Evolutionary conservation across 2,329 filamentous ascomycete species (phyloP), one percentile per base, ranked within the genome.

Genomic region (Neoascochyta sp.): DNA sequence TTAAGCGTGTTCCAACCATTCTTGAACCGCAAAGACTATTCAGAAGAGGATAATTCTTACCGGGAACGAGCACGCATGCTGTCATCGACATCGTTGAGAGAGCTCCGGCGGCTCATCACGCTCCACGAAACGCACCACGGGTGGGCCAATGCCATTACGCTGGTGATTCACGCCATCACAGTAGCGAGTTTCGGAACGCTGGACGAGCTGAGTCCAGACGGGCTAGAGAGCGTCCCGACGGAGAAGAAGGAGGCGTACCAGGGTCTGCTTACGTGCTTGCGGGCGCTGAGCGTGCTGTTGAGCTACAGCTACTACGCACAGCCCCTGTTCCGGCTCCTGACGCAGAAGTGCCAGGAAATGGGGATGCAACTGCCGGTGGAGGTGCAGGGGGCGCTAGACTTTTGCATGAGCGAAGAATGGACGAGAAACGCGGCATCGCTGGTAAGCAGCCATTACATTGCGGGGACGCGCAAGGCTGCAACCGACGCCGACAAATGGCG

Each of bases 361-460:
- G 36, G 32, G 1, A 41, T 60, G 18, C 31, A 32, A 14, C 17
- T 60, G 12, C 55, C 55, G 4, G 14, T 24, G 3, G 51, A 57
- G 16, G 30, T 51, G 6, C 37, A 39, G 13, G 43, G 22, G 4
- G 38, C 39, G 10, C 24, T 57, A 5, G 44, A 52, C 13, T 32
- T 34, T 10, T 57, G 50, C 18, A 42, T 32, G 8, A 54, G 42
- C 24, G 51, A 57, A 21, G 54, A 58, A 24, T 60, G 55, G 55
- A 60, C 52, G 1, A 48, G 40, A 16, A 47, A 50, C 9, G 55
- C 52, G 13, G 45, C 43, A 2, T 40, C 24, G 15, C 16, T 51
- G 16, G 46, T 58, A 11, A 56, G 51, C 11, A 57, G 51, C 23
- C 52, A 53, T 27, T 60, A 52, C 18, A 47, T 58, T 34, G 50